Evolutionary conservation across 345 rosid genomes (phyloP).

Genomic region (Cardamine occulta): DNA sequence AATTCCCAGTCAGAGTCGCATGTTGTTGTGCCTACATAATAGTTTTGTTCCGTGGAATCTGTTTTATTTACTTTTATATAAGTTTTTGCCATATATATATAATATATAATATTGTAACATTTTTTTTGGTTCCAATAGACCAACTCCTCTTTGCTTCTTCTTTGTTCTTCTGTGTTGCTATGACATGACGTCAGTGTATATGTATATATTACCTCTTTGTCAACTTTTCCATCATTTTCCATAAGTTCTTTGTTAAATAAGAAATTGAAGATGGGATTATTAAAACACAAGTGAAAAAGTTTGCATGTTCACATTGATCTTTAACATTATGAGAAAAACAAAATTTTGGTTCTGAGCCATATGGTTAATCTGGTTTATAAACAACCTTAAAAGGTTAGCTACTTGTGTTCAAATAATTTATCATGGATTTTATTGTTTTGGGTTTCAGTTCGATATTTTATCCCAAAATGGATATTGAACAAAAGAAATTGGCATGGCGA

Average conservation of each 20-base stretch:
- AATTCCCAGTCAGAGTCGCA: conserved; percentile 46
- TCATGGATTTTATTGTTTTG: background rate
- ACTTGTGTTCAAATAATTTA: background rate
- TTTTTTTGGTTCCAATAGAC: conserved; percentile 8
- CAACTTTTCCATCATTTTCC: conserved; percentile 39
- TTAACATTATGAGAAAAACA: background rate
- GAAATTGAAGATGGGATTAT: conserved; percentile 4
- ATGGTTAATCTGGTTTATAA: background rate
- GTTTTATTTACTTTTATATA: background rate
- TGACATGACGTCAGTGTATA: conserved; percentile 26
- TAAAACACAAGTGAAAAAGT: background rate
- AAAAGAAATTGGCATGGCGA: too few relatives aligned
- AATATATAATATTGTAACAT: background rate
- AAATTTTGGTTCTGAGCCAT: background rate
- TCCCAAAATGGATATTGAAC: background rate
- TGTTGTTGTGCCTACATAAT: conserved; percentile 64
- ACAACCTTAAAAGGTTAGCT: background rate
- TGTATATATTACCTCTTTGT: conserved; percentile 29
- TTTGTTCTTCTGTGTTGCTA: background rate
- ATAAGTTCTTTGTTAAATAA: conserved; percentile 2
- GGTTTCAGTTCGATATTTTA: background rate
- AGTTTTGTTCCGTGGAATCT: conserved; percentile 16
- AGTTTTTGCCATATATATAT: background rate
- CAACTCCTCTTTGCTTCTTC: conserved; percentile 10
- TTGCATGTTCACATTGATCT: conserved; percentile 22